These are phyloP conservation scores for Chloranthus sessilifolius DNA, from an alignment of 164 flowering plant species.

Conservation along the genomic window DNA sequence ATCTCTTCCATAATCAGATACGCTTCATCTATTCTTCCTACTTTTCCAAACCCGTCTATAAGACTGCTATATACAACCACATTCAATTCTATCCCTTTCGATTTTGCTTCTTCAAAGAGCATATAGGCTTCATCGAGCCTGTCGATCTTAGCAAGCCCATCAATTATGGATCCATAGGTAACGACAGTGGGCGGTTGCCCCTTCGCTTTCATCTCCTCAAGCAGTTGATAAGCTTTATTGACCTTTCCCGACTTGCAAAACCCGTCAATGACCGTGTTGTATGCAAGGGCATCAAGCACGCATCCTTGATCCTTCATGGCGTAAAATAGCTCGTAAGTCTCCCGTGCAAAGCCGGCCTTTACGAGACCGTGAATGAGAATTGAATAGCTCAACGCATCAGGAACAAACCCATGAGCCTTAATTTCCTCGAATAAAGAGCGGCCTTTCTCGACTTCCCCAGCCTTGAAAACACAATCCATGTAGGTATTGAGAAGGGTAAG, in stretches of 20 bases:
- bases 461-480: constrained; percentile 95
- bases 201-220: constrained; percentile 87
- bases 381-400: constrained; percentile 77
- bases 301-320: constrained; percentile 87
- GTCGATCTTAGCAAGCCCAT: constrained; percentile 90
- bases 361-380: constrained; percentile 78
- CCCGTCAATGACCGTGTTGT: constrained; percentile 84
- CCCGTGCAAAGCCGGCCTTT: constrained; percentile 75
- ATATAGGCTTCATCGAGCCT: constrained; percentile 96
- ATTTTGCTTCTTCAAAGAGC: constrained; percentile 96
- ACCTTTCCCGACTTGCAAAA: constrained; percentile 94
- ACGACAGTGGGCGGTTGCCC: constrained; percentile 74
- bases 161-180: constrained; percentile 87
- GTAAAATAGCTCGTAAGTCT: constrained; percentile 66
- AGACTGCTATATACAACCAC: constrained; percentile 76
- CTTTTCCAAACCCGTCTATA: constrained; percentile 93
- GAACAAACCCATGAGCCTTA: constrained; percentile 51
- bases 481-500: constrained; percentile 76
- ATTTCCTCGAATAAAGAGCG: constrained; percentile 76
- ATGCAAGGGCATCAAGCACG: constrained; percentile 70
- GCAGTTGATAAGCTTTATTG: constrained; percentile 81
- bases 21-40: constrained; percentile 93
- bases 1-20: constrained; percentile 86
- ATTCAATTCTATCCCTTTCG: constrained; percentile 56
- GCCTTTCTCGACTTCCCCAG: constrained; percentile 79